These are phyloP conservation scores for Diaporthe batatas DNA, from an alignment of 2,329 filamentous ascomycete genomes.

Conservation along the genomic window DNA sequence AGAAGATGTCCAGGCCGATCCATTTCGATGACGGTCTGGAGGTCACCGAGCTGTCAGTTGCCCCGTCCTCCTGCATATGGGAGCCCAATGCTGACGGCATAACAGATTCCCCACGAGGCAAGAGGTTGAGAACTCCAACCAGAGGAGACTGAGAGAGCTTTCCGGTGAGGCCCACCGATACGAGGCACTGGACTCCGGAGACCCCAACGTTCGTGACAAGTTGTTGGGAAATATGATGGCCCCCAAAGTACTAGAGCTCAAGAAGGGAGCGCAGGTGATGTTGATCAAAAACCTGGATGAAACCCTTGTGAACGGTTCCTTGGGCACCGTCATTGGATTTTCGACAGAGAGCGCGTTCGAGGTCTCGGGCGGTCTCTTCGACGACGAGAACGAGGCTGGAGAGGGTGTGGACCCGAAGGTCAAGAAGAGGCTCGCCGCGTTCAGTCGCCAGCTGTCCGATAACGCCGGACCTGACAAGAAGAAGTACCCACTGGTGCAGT, in stretches of 20 bases:
- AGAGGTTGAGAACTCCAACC: constrained; percentile 92
- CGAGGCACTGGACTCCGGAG: constrained; percentile 82
- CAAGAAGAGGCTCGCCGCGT: constrained; percentile 69
- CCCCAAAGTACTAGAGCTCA: constrained; percentile 82
- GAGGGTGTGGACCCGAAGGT: constrained; percentile 55
- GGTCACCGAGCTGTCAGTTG: constrained; percentile 82
- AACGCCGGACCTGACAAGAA: constrained; percentile 57
- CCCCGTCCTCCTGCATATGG: neutral
- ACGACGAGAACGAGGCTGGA: constrained; percentile 52
- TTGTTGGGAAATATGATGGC: constrained; percentile 94
- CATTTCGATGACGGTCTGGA: constrained; percentile 80
- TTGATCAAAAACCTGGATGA: constrained; percentile 99
- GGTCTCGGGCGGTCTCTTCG: constrained; percentile 53
- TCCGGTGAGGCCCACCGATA: constrained; percentile 77
- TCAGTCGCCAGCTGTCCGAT: constrained; percentile 57
- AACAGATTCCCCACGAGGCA: constrained; percentile 83
- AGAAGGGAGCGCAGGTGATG: constrained; percentile 97
- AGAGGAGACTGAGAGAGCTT: constrained; percentile 77
- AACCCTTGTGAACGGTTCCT: constrained; percentile 90
- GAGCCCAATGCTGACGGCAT: constrained; percentile 46
- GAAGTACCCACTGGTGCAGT: constrained; percentile 87
- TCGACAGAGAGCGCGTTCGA: constrained; percentile 66
- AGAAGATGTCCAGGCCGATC: constrained; percentile 77
- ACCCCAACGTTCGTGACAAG: constrained; percentile 78
- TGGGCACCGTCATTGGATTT: constrained; percentile 87